Conservation (phyloP, 768 basidiomycete genomes). For the Leccinum pellstonianum region DNA sequence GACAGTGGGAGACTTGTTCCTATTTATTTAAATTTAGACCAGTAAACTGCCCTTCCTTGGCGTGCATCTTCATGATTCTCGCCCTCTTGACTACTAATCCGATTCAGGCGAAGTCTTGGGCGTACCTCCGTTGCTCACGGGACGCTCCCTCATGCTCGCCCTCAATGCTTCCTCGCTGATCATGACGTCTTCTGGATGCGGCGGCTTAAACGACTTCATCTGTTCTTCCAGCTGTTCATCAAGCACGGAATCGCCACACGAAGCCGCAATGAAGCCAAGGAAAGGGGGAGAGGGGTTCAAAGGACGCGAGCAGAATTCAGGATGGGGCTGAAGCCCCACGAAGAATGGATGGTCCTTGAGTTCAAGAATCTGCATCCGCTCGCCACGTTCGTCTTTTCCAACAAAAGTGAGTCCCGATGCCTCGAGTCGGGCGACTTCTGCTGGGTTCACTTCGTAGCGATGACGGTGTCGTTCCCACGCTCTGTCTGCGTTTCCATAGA, state of each 20-base stretch:
- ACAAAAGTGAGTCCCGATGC: slow-evolving; percentile 72
- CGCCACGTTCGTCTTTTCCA: slow-evolving; percentile 93
- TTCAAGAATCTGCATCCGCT: slow-evolving; percentile 97
- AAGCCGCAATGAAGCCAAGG: slow-evolving; percentile 91
- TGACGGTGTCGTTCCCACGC: slow-evolving; percentile 98
- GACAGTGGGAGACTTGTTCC: background rate
- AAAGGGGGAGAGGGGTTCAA: slow-evolving; percentile 97
- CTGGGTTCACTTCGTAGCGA: slow-evolving; percentile 94
- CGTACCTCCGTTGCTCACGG: slow-evolving; percentile 23
- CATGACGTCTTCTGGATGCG: slow-evolving; percentile 77
- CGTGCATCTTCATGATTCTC: slow-evolving; percentile 1
- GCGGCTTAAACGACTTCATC: slow-evolving; percentile 58
- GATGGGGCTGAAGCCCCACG: slow-evolving; percentile 92
- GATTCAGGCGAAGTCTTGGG: slow-evolving; percentile 25
- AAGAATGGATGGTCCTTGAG: slow-evolving; percentile 92
- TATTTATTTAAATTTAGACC: background rate
- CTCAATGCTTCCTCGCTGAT: slow-evolving; percentile 61
- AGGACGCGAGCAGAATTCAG: slow-evolving; percentile 97
- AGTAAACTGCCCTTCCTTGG: background rate
- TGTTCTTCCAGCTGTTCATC: slow-evolving; percentile 74
- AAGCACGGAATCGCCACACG: slow-evolving; percentile 54
- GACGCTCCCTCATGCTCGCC: slow-evolving; percentile 32
- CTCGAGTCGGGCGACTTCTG: slow-evolving; percentile 70
- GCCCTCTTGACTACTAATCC: slow-evolving; percentile 13
- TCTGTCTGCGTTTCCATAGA: slow-evolving; percentile 79